These are phyloP conservation scores for Pseudomonodictys pantanalensis DNA, from an alignment of 495 filamentous ascomycete genomes.

Conservation along the genomic window DNA sequence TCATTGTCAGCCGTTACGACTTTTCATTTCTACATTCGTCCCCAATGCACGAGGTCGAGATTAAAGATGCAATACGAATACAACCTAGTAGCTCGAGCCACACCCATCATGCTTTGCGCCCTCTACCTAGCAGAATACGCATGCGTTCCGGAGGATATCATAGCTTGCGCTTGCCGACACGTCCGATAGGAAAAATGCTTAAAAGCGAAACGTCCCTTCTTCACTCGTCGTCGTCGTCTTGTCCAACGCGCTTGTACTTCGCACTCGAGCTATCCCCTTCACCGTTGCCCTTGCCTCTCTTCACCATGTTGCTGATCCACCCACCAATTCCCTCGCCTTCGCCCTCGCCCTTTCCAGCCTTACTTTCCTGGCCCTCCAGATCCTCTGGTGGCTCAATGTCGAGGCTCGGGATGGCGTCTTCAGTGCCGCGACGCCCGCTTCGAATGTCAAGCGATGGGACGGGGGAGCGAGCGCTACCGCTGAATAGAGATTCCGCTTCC, in stretches of 20 bases:
- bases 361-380: slow-evolving; percentile 49
- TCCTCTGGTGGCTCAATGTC: slow-evolving; percentile 66
- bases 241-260: slow-evolving; percentile 63
- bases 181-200: neutral
- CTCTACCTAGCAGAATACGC: slow-evolving; percentile 10
- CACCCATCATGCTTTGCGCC: slow-evolving; percentile 8
- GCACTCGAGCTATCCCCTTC: slow-evolving; percentile 49
- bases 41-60: neutral
- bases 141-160: slow-evolving; percentile 13
- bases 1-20: too few species aligned
- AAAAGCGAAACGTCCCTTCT: neutral
- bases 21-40: slow-evolving; percentile 1
- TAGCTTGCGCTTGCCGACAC: neutral
- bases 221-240: slow-evolving; percentile 53
- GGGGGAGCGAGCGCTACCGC: slow-evolving; percentile 60
- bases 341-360: slow-evolving; percentile 41
- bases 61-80: slow-evolving; percentile 7
- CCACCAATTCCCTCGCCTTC: slow-evolving; percentile 59
- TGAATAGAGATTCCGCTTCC: slow-evolving; percentile 73
- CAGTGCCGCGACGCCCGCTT: slow-evolving; percentile 52
- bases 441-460: slow-evolving; percentile 75
- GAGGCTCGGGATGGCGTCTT: slow-evolving; percentile 66
- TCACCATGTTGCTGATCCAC: slow-evolving; percentile 67
- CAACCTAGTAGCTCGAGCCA: slow-evolving; percentile 7
- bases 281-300: slow-evolving; percentile 50